These are phyloP conservation scores for Salix udensis DNA, from an alignment of 345 rosid genomes.

Conservation along the genomic window DNA sequence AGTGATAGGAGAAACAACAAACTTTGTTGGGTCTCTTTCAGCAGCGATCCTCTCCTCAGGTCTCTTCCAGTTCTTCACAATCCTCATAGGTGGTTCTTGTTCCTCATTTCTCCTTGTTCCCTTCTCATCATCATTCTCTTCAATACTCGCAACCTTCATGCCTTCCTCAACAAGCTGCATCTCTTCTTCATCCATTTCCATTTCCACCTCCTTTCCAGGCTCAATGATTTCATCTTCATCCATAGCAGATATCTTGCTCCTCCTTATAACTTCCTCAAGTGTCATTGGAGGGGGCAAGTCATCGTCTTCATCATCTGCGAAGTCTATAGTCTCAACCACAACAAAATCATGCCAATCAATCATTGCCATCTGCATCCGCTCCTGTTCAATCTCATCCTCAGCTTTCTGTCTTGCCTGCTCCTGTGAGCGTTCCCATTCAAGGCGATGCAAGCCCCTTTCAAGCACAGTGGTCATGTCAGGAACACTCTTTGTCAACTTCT, in stretches of 20 bases:
- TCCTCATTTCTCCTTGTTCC: slow-evolving; percentile 41
- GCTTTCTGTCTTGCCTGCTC: slow-evolving; percentile 83
- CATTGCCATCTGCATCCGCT: slow-evolving; percentile 84
- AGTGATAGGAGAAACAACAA: slow-evolving; percentile 78
- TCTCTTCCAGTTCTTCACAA: slow-evolving; percentile 91
- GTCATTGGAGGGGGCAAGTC: slow-evolving; percentile 84
- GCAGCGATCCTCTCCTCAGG: slow-evolving; percentile 80
- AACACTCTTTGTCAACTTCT: slow-evolving; percentile 53
- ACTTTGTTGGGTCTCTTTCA: slow-evolving; percentile 76
- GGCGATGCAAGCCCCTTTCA: slow-evolving; percentile 71
- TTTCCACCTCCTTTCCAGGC: slow-evolving; percentile 85
- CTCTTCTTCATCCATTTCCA: slow-evolving; percentile 97
- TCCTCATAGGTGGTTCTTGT: slow-evolving; percentile 77
- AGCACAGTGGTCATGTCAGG: slow-evolving; percentile 71
- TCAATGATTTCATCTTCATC: slow-evolving; percentile 69
- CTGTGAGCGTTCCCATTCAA: slow-evolving; percentile 83
- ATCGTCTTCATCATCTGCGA: slow-evolving; percentile 90
- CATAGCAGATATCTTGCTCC: slow-evolving; percentile 66
- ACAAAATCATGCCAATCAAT: slow-evolving; percentile 95
- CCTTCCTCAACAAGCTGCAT: slow-evolving; percentile 88
- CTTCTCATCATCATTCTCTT: slow-evolving; percentile 48
- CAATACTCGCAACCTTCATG: slow-evolving; percentile 64
- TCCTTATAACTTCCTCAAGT: slow-evolving; percentile 72
- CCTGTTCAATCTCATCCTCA: slow-evolving; percentile 84
- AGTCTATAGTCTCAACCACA: slow-evolving; percentile 74